A percentile compares a stretch with the other conserved stretches of the same genome.
Conservation (phyloP, 1,284 basidiomycete species). For the Mycena citricolor region DNA sequence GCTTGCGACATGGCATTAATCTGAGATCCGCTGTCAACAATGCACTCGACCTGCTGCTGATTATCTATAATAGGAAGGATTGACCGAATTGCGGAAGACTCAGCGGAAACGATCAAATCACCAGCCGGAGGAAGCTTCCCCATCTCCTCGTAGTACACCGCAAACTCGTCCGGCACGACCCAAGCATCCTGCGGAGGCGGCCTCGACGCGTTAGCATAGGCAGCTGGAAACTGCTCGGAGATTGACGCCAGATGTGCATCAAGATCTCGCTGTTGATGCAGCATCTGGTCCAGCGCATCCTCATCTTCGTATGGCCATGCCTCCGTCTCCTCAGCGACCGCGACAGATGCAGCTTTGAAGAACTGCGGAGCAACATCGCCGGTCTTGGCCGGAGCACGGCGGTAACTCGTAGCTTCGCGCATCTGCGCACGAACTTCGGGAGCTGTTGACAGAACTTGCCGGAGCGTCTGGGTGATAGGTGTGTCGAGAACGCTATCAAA, state of each 20-base stretch:
- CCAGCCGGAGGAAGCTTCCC: constrained; percentile 1
- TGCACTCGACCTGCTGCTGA: constrained; percentile 12
- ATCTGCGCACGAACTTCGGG: constrained; percentile 7
- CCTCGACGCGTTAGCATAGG: neutral
- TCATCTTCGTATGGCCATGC: neutral
- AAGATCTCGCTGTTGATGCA: constrained; percentile 1
- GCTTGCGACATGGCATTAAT: constrained; percentile 9
- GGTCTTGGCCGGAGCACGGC: neutral
- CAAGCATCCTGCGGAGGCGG: neutral
- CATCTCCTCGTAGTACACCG: constrained; percentile 5
- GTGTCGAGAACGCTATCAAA: neutral
- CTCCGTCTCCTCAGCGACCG: neutral
- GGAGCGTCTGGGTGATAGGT: neutral
- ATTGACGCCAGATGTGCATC: constrained; percentile 2
- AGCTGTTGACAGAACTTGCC: constrained; percentile 4
- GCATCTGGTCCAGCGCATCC: too few species aligned
- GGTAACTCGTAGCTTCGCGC: constrained; percentile 6
- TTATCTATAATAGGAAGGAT: constrained; percentile 12
- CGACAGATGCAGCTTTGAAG: neutral
- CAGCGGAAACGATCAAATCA: constrained; percentile 5
- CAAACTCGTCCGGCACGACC: constrained; percentile 3
- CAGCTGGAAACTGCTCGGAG: constrained; percentile 2
- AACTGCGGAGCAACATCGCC: neutral
- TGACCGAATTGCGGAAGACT: constrained; percentile 7
- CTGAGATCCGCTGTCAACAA: constrained; percentile 12